phyloP scores from a whole-genome alignment of 2,329 filamentous ascomycete genomes.

The Emergomyces africanus region DNA sequence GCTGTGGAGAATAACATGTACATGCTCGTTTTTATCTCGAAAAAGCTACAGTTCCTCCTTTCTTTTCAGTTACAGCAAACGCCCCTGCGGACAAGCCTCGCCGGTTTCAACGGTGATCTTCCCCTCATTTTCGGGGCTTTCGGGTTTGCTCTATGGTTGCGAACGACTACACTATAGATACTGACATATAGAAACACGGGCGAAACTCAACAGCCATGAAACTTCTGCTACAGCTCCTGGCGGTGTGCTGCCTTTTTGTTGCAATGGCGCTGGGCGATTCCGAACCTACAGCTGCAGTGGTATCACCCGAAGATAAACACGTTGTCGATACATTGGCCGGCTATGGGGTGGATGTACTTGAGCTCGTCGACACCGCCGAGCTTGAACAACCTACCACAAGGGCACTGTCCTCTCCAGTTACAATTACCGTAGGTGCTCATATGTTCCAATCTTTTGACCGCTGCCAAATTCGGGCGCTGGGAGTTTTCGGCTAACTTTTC shows the following conservation, averaged over 20 bases:
- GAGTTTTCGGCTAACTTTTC: background rate
- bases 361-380: background rate
- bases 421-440: background rate
- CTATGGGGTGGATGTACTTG: background rate
- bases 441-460: background rate
- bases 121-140: background rate
- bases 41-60: background rate
- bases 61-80: background rate
- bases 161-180: background rate
- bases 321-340: background rate
- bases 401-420: background rate
- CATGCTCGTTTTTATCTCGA: background rate
- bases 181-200: background rate
- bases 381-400: background rate
- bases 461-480: background rate
- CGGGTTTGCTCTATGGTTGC: background rate
- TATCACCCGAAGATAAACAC: background rate
- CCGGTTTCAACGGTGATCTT: background rate
- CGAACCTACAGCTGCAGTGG: background rate
- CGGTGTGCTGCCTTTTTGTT: background rate
- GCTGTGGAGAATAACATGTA: background rate
- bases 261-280: background rate
- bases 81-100: background rate
- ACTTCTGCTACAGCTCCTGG: background rate
- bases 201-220: background rate